Evolutionary conservation across 164 flowering plant species (phyloP).

Genomic region (Magnolia kwangsiensis): DNA sequence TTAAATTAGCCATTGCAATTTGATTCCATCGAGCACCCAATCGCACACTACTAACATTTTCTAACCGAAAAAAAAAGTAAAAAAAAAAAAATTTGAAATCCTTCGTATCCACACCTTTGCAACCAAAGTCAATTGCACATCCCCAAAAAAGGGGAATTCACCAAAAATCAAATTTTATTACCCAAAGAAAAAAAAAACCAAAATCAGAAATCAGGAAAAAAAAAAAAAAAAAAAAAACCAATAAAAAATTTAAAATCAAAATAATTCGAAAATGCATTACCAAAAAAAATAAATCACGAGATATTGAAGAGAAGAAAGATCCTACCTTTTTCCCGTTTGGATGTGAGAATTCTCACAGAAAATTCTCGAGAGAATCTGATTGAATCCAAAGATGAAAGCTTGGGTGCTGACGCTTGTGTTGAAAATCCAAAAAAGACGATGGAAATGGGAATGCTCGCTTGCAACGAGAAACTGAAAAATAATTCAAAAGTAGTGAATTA

Average conservation of each 20-base stretch:
- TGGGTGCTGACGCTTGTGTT: slow-evolving; percentile 13
- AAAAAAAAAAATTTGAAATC: too few relatives aligned
- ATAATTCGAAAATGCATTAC: background rate
- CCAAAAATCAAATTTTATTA: background rate
- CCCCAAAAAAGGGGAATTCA: background rate
- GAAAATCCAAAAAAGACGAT: slow-evolving; percentile 10
- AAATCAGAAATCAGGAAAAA: background rate
- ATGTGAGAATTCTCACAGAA: slow-evolving; percentile 10
- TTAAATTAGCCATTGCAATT: too few relatives aligned
- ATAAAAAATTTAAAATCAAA: background rate
- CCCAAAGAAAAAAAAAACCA: background rate
- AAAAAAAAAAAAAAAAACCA: background rate
- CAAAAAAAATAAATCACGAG: background rate
- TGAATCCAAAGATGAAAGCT: slow-evolving; percentile 6
- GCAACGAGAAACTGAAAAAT: slow-evolving; percentile 18
- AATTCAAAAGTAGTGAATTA: background rate
- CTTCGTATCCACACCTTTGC: too few relatives aligned
- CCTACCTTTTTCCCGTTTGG: slow-evolving; percentile 5
- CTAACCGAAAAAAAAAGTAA: too few relatives aligned
- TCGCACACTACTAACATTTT: too few relatives aligned
- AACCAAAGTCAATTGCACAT: too few relatives aligned
- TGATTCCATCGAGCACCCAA: too few relatives aligned
- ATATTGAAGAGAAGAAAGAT: background rate
- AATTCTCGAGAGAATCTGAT: slow-evolving; percentile 15
- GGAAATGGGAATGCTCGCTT: slow-evolving; percentile 18